Percentiles rank a stretch among this genome's conserved stretches.
Conservation (phyloP, 768 basidiomycete genomes). For the Termitomyces eurrhizus region DNA sequence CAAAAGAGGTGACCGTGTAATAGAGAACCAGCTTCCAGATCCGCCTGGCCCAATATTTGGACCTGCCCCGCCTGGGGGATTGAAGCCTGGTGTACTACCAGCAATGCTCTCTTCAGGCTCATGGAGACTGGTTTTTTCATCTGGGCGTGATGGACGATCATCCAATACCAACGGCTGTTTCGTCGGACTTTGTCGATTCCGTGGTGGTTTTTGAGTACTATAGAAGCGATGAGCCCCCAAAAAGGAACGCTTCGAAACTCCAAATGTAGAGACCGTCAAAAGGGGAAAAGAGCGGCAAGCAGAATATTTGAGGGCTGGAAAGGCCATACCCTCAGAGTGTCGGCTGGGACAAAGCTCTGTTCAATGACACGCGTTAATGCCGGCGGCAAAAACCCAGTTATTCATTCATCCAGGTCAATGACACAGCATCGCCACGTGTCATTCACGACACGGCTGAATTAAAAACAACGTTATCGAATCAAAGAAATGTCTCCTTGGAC, state of each 20-base stretch:
- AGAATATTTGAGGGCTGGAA: constrained; percentile 5
- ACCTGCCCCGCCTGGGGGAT: constrained; percentile 38
- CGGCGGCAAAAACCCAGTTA: no score
- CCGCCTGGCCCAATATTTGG: constrained; percentile 24
- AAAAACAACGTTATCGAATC: background rate
- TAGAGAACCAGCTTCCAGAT: constrained; percentile 24
- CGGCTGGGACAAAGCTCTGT: background rate
- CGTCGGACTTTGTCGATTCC: background rate
- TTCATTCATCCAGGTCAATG: no score
- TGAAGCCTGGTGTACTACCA: constrained; percentile 33
- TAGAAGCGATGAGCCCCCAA: constrained; percentile 15
- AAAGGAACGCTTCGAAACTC: background rate
- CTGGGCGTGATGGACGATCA: constrained; percentile 5
- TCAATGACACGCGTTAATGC: background rate
- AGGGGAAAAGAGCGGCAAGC: background rate
- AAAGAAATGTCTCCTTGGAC: no score
- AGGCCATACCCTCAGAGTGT: constrained; percentile 6
- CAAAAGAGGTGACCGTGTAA: constrained; percentile 39
- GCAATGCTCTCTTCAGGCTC: constrained; percentile 40
- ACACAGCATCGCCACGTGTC: background rate
- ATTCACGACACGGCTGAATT: no score
- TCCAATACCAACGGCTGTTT: constrained; percentile 10
- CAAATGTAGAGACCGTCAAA: background rate
- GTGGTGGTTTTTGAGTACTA: constrained; percentile 11
- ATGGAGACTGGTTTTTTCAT: constrained; percentile 23